These are phyloP conservation scores for Lumnitzera littorea DNA, from an alignment of 345 rosid species.

Conservation along the genomic window DNA sequence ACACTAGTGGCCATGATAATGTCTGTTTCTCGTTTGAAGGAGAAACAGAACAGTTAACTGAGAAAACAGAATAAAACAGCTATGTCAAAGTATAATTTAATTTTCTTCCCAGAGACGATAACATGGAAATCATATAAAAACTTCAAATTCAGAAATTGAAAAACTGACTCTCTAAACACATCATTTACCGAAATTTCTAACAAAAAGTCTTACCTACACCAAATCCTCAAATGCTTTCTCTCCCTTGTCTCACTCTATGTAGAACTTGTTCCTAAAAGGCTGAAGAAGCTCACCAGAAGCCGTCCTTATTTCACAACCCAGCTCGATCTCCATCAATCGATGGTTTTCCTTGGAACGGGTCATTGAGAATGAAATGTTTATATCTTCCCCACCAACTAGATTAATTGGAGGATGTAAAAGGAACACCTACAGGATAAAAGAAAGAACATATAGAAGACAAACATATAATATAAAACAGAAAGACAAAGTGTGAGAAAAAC, in stretches of 20 bases:
- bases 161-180: neutral
- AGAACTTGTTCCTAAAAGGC: slow-evolving; percentile 48
- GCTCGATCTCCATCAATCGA: slow-evolving; percentile 78
- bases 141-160: neutral
- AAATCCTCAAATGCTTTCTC: neutral
- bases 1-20: too few relatives aligned
- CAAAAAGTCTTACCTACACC: too few relatives aligned
- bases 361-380: slow-evolving; percentile 65
- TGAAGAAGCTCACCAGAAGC: slow-evolving; percentile 43
- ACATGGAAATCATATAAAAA: too few relatives aligned
- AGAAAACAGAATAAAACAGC: too few relatives aligned
- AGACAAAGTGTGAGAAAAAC: neutral
- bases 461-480: neutral
- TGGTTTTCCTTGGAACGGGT: slow-evolving; percentile 81
- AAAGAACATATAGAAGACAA: slow-evolving; percentile 1
- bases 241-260: slow-evolving; percentile 56
- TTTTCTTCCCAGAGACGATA: too few relatives aligned
- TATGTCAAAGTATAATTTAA: too few relatives aligned
- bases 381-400: slow-evolving; percentile 46
- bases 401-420: slow-evolving; percentile 43
- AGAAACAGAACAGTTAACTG: too few relatives aligned
- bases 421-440: slow-evolving; percentile 66
- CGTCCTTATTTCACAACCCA: slow-evolving; percentile 49
- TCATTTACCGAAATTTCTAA: too few relatives aligned
- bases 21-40: too few relatives aligned